phyloP scores from a whole-genome alignment of 2,329 filamentous ascomycete species.

The Fusarium redolens region DNA sequence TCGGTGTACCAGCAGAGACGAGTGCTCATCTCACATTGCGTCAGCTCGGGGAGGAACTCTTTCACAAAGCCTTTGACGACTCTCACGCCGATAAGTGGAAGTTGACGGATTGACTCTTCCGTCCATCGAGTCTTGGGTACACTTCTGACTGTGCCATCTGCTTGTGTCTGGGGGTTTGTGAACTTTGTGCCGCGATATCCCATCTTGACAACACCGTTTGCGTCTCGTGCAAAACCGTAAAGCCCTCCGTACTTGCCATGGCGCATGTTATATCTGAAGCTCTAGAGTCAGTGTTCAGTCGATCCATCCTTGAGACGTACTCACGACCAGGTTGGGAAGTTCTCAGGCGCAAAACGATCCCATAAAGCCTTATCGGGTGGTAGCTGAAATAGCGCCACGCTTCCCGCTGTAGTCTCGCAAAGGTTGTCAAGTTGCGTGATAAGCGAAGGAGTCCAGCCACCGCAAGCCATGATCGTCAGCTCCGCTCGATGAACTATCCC shows the following conservation, averaged over 20 bases:
- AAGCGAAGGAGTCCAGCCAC: not conserved
- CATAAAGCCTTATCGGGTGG: not conserved
- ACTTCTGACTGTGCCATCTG: slow-evolving; percentile 53
- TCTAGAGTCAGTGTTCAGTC: not conserved
- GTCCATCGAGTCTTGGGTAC: slow-evolving; percentile 55
- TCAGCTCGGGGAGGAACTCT: slow-evolving; percentile 58
- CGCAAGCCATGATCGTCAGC: not conserved
- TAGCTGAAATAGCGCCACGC: not conserved
- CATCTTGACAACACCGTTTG: slow-evolving; percentile 59
- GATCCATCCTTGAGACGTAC: not conserved
- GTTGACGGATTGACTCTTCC: slow-evolving; percentile 32
- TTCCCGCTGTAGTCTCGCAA: not conserved
- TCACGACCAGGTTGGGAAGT: not conserved
- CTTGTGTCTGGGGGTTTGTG: slow-evolving; percentile 55
- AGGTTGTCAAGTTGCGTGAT: not conserved
- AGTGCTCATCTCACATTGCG: slow-evolving; percentile 47
- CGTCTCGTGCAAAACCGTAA: slow-evolving; percentile 60
- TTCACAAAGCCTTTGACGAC: slow-evolving; percentile 50
- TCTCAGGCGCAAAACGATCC: not conserved
- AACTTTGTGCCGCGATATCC: slow-evolving; percentile 64
- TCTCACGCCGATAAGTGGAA: slow-evolving; percentile 44
- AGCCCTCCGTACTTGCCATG: slow-evolving; percentile 50
- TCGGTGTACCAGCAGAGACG: slow-evolving; percentile 50
- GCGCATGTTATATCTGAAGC: not conserved
- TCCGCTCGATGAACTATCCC: not conserved